These are phyloP conservation scores for Pichia norvegensis DNA, from an alignment of 1,139 yeast species.

Conservation along the genomic window DNA sequence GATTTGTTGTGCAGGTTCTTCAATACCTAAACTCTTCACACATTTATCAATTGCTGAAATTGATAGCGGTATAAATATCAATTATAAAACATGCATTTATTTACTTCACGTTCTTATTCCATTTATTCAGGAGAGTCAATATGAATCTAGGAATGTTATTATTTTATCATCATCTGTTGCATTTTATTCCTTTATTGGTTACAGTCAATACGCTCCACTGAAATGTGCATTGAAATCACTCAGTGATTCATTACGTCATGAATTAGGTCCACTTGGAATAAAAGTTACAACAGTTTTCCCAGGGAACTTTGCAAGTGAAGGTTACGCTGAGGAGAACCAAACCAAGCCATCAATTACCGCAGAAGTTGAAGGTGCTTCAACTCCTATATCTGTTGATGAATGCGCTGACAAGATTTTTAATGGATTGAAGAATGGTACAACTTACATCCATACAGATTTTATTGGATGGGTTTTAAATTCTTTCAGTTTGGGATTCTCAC, in stretches of 20 bases:
- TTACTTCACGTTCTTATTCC: constrained; percentile 57
- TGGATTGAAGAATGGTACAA: constrained; percentile 56
- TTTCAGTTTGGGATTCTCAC: constrained; percentile 60
- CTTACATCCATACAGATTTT: constrained; percentile 72
- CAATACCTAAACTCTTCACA: constrained; percentile 68
- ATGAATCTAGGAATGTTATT: constrained; percentile 47
- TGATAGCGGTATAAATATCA: constrained; percentile 52
- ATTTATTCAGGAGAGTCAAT: constrained; percentile 30
- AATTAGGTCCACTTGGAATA: constrained; percentile 58
- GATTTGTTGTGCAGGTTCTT: constrained; percentile 83
- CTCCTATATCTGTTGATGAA: constrained; percentile 55
- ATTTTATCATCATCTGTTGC: constrained; percentile 78
- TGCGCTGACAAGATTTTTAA: constrained; percentile 59
- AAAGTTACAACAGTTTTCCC: constrained; percentile 63
- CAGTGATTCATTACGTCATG: constrained; percentile 75
- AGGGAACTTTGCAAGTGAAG: constrained; percentile 87
- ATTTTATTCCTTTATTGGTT: constrained; percentile 84
- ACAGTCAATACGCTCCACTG: constrained; percentile 81
- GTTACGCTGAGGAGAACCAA: constrained; percentile 68
- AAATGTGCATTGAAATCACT: constrained; percentile 77
- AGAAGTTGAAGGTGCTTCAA: constrained; percentile 77
- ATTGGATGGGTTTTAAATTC: constrained; percentile 78
- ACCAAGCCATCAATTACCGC: constrained; percentile 84
- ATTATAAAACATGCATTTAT: constrained; percentile 68
- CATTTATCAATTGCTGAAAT: constrained; percentile 59